These are phyloP conservation scores for Diaporthe velutina DNA, from an alignment of 2,329 filamentous ascomycete species.

Conservation along the genomic window DNA sequence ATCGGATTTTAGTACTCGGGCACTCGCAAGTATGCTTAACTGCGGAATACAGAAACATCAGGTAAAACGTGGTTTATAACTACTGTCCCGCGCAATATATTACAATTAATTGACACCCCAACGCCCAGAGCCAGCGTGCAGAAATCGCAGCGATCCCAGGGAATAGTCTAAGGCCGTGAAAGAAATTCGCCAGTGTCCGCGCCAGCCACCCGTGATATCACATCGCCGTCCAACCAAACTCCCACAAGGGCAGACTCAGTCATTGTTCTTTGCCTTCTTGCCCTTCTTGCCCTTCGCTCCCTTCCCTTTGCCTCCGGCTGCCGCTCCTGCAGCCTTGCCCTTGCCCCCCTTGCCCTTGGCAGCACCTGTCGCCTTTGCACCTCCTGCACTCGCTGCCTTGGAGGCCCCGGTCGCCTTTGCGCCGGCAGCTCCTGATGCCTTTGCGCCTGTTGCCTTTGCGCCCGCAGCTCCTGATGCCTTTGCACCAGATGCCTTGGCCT, in stretches of 20 bases:
- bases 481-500: too few species aligned
- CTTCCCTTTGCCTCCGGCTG: neutral
- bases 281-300: slow-evolving; percentile 3
- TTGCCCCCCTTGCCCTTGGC: neutral
- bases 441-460: slow-evolving; percentile 7
- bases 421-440: neutral
- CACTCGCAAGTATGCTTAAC: neutral
- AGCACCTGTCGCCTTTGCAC: neutral
- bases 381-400: neutral
- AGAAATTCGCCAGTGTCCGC: neutral
- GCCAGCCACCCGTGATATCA: neutral
- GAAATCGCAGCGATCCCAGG: neutral
- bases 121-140: neutral
- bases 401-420: neutral
- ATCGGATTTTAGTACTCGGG: neutral
- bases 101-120: neutral
- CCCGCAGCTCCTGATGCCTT: neutral
- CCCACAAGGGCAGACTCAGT: neutral
- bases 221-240: neutral
- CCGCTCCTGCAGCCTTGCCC: neutral
- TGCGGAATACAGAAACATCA: neutral
- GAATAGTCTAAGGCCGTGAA: neutral
- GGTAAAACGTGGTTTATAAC: neutral
- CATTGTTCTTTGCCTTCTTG: slow-evolving; percentile 10
- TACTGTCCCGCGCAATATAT: neutral